These are phyloP conservation scores for Venturia nashicola DNA, from an alignment of 2,329 filamentous ascomycete species.

Conservation along the genomic window DNA sequence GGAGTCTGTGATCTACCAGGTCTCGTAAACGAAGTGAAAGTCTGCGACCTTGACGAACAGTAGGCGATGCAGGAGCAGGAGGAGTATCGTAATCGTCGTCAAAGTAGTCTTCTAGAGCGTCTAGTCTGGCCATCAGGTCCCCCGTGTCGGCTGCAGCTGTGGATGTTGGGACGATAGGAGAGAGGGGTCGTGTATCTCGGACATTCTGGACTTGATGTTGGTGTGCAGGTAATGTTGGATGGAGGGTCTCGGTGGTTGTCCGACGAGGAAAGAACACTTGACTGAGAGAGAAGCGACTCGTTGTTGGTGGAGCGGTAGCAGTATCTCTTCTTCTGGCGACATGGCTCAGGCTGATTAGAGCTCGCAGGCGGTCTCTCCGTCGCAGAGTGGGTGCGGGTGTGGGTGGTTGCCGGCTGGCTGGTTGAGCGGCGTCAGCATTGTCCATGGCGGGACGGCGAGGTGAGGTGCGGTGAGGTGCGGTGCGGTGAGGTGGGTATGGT, in stretches of 20 bases:
- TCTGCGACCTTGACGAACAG: neutral
- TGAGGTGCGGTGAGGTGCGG: neutral
- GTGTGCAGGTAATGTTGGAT: neutral
- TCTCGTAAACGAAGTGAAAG: constrained; percentile 2
- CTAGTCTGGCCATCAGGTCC: neutral
- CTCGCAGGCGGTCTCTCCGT: neutral
- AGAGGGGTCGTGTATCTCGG: neutral
- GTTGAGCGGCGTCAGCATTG: neutral
- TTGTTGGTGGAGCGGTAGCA: neutral
- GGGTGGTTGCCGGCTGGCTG: neutral
- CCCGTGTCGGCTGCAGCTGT: neutral
- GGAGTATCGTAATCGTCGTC: neutral
- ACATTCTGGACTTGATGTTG: neutral
- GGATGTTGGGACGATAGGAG: neutral
- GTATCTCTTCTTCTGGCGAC: neutral
- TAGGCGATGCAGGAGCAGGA: neutral
- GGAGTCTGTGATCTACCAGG: neutral
- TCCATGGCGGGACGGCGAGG: neutral
- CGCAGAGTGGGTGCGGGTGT: neutral
- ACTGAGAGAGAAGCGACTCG: neutral
- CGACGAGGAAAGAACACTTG: neutral
- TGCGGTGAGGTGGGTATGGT: neutral
- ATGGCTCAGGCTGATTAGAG: neutral
- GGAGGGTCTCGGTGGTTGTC: neutral
- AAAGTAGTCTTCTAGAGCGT: neutral